Evolutionary conservation across 2,329 filamentous ascomycete species (phyloP).

Genomic region (Talaromyces sp.): DNA sequence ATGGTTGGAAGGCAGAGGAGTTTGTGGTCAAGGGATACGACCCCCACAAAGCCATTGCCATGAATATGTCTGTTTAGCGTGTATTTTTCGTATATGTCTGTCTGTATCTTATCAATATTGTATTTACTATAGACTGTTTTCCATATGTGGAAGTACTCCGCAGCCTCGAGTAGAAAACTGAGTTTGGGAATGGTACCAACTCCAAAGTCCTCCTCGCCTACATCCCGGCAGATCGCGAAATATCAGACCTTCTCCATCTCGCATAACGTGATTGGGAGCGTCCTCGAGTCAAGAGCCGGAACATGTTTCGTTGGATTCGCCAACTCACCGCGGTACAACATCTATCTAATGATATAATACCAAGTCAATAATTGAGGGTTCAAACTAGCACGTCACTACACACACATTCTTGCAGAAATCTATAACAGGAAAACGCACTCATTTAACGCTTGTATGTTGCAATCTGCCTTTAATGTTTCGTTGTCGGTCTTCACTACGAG

Average conservation of each 20-base stretch:
- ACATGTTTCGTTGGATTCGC: background rate
- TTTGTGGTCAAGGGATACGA: conserved; percentile 86
- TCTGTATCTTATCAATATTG: background rate
- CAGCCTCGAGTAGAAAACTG: background rate
- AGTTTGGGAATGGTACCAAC: background rate
- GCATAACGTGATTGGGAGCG: background rate
- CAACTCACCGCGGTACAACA: background rate
- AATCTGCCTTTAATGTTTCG: background rate
- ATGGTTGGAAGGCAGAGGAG: conserved; percentile 86
- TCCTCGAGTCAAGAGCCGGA: background rate
- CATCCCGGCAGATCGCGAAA: background rate
- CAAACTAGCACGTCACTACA: background rate
- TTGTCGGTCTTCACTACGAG: background rate
- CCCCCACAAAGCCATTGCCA: conserved; percentile 85
- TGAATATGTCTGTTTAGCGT: conserved; percentile 92
- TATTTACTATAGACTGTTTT: background rate
- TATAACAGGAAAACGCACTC: background rate
- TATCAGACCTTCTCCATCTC: background rate
- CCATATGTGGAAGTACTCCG: background rate
- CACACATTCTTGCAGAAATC: background rate
- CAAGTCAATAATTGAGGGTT: background rate
- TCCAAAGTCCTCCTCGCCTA: background rate
- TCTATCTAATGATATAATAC: background rate
- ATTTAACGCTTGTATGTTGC: conserved; percentile 1
- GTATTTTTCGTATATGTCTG: background rate